phyloP scores from a whole-genome alignment of 2,329 filamentous ascomycete species.

The Blumeriella jaapii region DNA sequence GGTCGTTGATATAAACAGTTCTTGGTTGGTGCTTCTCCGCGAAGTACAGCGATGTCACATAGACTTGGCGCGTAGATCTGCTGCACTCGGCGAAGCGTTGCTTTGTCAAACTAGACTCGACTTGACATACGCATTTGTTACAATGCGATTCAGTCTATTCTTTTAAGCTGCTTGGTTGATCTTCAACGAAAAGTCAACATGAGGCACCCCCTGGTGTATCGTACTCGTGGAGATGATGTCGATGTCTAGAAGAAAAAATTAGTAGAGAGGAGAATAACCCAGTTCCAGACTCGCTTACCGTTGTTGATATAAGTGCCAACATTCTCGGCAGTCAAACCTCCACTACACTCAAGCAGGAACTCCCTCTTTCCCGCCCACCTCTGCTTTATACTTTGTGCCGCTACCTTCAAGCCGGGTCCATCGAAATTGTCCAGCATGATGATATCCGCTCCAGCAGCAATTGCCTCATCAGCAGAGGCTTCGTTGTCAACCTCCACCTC shows the following conservation, averaged over 20 bases:
- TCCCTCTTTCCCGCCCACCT: conserved; percentile 64
- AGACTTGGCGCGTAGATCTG: conserved; percentile 1
- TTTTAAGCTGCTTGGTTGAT: conserved; percentile 42
- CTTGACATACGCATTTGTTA: no score
- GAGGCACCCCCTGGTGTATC: conserved; percentile 88
- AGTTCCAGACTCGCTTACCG: conserved; percentile 39
- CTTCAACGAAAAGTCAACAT: conserved; percentile 94
- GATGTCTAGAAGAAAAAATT: conserved; percentile 52
- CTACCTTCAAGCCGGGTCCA: conserved; percentile 62
- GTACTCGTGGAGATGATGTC: conserved; percentile 95
- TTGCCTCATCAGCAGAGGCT: conserved; percentile 81
- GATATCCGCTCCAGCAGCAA: conserved; percentile 81
- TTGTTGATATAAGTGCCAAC: conserved; percentile 69
- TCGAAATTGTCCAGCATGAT: conserved; percentile 98
- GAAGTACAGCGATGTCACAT: background rate
- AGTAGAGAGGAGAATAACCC: conserved; percentile 14
- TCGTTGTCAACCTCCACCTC: conserved; percentile 92
- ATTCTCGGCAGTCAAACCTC: conserved; percentile 77
- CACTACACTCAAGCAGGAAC: conserved; percentile 85
- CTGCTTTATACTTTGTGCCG: conserved; percentile 65
- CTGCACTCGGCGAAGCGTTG: background rate
- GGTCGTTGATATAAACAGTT: conserved; percentile 4
- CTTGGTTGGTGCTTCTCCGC: conserved; percentile 2
- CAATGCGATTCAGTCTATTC: no score
- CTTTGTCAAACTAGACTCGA: no score